Conservation (phyloP, 805 yeast species). For the Henningerozyma blattae region DNA sequence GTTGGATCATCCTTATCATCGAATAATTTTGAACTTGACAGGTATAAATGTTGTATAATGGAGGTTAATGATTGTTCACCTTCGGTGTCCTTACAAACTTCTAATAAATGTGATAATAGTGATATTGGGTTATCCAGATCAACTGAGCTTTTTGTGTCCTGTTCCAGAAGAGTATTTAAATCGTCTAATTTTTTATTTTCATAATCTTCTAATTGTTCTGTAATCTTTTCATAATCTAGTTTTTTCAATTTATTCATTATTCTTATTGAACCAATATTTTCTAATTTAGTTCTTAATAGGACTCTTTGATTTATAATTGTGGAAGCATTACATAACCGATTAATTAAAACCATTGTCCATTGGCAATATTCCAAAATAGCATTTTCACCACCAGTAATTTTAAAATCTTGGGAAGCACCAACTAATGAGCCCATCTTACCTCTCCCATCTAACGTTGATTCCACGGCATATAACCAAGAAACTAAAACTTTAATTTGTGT, state of each 20-base stretch:
- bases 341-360: slow-evolving; percentile 22
- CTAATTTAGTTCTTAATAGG: slow-evolving; percentile 21
- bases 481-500: slow-evolving; percentile 34
- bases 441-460: slow-evolving; percentile 63
- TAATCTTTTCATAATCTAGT: slow-evolving; percentile 50
- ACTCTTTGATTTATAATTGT: slow-evolving; percentile 21
- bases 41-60: slow-evolving; percentile 28
- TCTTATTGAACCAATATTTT: slow-evolving; percentile 21
- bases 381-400: slow-evolving; percentile 31
- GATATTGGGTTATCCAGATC: slow-evolving; percentile 53
- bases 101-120: slow-evolving; percentile 38
- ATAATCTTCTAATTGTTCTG: slow-evolving; percentile 56
- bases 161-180: slow-evolving; percentile 18
- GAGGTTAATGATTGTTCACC: slow-evolving; percentile 39
- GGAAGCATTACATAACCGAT: slow-evolving; percentile 20
- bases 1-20: slow-evolving; percentile 17
- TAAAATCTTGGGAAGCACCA: slow-evolving; percentile 80
- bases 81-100: slow-evolving; percentile 43
- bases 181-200: slow-evolving; percentile 31
- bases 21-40: slow-evolving; percentile 18
- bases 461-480: slow-evolving; percentile 59
- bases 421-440: slow-evolving; percentile 87
- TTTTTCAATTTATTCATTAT: slow-evolving; percentile 35
- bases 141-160: slow-evolving; percentile 21
- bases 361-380: slow-evolving; percentile 26